Percentiles rank a stretch among this genome's conserved stretches.
phyloP scores from a whole-genome alignment of 805 yeast species.

The Allodekkera sacchari region DNA sequence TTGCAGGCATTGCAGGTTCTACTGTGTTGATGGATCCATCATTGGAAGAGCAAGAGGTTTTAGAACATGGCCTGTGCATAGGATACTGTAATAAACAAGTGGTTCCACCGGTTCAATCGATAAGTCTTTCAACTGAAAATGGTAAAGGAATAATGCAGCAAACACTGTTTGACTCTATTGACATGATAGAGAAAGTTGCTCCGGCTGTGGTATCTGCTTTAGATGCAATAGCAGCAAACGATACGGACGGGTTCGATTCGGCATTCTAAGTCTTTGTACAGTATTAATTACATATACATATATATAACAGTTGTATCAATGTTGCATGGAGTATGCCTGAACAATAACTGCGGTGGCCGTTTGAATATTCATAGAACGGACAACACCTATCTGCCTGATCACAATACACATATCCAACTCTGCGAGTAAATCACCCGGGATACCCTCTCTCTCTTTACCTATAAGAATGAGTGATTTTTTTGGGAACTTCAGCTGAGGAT shows the following conservation, averaged over 20 bases:
- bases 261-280: conserved; percentile 12
- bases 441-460: conserved; percentile 87
- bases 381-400: conserved; percentile 85
- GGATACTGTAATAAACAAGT: conserved; percentile 65
- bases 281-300: conserved; percentile 1
- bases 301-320: conserved; percentile 29
- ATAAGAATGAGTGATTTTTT: conserved; percentile 65
- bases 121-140: conserved; percentile 45
- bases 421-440: conserved; percentile 76
- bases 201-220: conserved; percentile 51
- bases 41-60: conserved; percentile 77
- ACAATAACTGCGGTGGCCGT: conserved; percentile 94
- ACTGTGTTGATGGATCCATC: conserved; percentile 78
- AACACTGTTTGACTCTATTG: conserved; percentile 44
- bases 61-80: conserved; percentile 73
- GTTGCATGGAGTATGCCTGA: conserved; percentile 76
- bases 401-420: conserved; percentile 84
- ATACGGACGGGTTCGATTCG: conserved; percentile 23
- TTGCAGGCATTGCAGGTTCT: conserved; percentile 66
- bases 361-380: conserved; percentile 93
- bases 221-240: conserved; percentile 36
- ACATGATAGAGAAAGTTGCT: conserved; percentile 55
- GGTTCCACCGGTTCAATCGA: conserved; percentile 63
- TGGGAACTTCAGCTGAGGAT: conserved; percentile 63
- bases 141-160: conserved; percentile 48